These are phyloP conservation scores for Cercospora zeae-maydis DNA, from an alignment of 2,329 filamentous ascomycete species.

Conservation along the genomic window DNA sequence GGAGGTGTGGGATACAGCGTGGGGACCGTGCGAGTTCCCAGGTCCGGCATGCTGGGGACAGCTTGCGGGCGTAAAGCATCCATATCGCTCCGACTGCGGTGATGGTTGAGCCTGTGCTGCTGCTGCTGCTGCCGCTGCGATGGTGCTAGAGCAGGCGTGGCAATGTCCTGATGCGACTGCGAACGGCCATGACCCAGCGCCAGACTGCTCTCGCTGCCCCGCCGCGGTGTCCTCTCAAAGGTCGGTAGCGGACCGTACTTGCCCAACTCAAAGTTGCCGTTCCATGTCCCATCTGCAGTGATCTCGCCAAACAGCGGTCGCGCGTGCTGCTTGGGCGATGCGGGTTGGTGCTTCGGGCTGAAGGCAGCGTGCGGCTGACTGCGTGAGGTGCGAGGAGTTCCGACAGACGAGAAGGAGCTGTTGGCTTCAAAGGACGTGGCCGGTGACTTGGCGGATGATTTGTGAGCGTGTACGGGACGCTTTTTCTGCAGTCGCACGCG, in stretches of 20 bases:
- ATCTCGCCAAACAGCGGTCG: constrained; percentile 74
- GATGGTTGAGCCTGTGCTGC: constrained; percentile 30
- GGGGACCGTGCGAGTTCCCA: constrained; percentile 21
- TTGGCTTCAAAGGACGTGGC: constrained; percentile 29
- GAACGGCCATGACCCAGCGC: constrained; percentile 52
- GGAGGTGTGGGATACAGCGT: constrained; percentile 28
- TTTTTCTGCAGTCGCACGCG: constrained; percentile 33
- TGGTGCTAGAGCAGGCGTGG: constrained; percentile 21
- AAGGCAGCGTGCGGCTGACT: constrained; percentile 32
- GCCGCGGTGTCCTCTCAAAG: constrained; percentile 39
- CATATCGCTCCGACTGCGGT: constrained; percentile 36
- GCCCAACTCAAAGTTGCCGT: constrained; percentile 33
- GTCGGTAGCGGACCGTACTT: constrained; percentile 30
- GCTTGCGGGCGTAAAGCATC: constrained; percentile 23
- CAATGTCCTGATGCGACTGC: constrained; percentile 48
- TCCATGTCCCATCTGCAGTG: constrained; percentile 56
- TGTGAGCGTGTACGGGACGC: constrained; percentile 24
- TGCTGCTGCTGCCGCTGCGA: constrained; percentile 4
- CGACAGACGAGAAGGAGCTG: constrained; percentile 29
- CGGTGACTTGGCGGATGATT: constrained; percentile 29
- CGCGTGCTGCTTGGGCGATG: constrained; percentile 21
- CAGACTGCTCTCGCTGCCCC: constrained; percentile 70
- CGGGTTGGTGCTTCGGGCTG: constrained; percentile 23
- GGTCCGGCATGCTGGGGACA: constrained; percentile 31
- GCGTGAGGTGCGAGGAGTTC: constrained; percentile 22